Evolutionary conservation across 441 rosid genomes (phyloP).

Genomic region (Rhodomyrtus psidioides): DNA sequence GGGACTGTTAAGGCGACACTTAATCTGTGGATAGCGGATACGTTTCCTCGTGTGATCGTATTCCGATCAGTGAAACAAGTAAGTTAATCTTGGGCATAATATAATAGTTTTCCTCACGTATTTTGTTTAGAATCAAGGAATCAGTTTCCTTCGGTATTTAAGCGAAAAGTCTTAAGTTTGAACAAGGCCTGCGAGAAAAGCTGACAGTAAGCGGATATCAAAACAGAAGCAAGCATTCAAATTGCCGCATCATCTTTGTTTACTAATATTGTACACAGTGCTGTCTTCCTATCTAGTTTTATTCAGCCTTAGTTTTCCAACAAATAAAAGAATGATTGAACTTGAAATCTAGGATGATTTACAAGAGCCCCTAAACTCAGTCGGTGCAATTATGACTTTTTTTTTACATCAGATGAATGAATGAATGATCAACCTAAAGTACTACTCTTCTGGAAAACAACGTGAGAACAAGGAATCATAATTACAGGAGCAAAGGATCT

Average conservation of each 20-base stretch:
- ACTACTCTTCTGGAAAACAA: not conserved
- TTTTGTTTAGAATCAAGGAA: too few relatives aligned
- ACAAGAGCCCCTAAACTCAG: not conserved
- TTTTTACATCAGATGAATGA: not conserved
- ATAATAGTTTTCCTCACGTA: too few relatives aligned
- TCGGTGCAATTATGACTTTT: not conserved
- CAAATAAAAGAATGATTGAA: not conserved
- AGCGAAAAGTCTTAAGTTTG: not conserved
- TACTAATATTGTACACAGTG: not conserved
- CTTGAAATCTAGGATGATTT: not conserved
- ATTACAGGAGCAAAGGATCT: constrained; percentile 7
- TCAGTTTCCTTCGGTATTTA: too few relatives aligned
- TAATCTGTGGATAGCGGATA: too few relatives aligned
- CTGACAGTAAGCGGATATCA: not conserved
- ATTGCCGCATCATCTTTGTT: not conserved
- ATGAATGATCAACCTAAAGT: not conserved
- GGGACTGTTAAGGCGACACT: too few relatives aligned
- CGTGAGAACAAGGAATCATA: not conserved
- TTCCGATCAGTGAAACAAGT: too few relatives aligned
- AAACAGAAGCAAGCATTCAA: not conserved
- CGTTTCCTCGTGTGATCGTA: too few relatives aligned
- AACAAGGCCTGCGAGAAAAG: not conserved
- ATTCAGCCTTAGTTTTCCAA: not conserved
- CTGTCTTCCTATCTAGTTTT: not conserved
- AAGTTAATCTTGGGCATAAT: too few relatives aligned